phyloP scores from a whole-genome alignment of 2,329 filamentous ascomycete species.

The Penicillium sp. region DNA sequence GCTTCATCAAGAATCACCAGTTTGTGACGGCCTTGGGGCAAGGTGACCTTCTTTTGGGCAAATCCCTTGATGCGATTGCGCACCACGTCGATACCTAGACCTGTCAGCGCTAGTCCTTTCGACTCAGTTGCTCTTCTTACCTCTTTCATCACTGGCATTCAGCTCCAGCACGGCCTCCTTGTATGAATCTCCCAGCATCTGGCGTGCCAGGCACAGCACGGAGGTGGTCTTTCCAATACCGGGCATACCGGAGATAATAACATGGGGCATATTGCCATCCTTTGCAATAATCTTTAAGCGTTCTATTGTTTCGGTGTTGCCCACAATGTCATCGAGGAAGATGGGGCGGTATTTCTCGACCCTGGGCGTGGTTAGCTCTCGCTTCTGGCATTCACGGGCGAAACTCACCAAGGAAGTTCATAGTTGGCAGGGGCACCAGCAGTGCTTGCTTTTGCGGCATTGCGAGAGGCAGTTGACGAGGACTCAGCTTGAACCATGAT shows the following conservation, averaged over 20 bases:
- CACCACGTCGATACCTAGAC: constrained; percentile 86
- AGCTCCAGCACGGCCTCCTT: constrained; percentile 97
- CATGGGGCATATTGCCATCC: constrained; percentile 98
- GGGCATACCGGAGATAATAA: constrained; percentile 99
- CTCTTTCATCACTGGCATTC: constrained; percentile 94
- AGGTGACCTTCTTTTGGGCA: constrained; percentile 96
- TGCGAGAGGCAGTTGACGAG: constrained; percentile 46
- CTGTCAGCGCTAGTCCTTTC: constrained; percentile 1
- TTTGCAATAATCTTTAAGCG: constrained; percentile 97
- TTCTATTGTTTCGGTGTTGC: constrained; percentile 97
- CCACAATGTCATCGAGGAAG: constrained; percentile 94
- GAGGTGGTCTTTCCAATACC: constrained; percentile 99
- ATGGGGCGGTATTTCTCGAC: constrained; percentile 97
- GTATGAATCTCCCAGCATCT: constrained; percentile 88
- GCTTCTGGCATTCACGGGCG: background rate
- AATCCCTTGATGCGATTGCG: constrained; percentile 97
- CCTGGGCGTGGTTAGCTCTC: constrained; percentile 55
- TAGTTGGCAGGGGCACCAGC: constrained; percentile 47
- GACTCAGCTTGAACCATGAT: constrained; percentile 51
- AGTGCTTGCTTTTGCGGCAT: constrained; percentile 42
- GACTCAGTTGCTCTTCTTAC: constrained; percentile 38
- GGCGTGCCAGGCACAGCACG: constrained; percentile 86
- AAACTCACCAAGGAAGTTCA: constrained; percentile 52
- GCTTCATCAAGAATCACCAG: constrained; percentile 97
- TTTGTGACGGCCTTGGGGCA: constrained; percentile 89